A percentile compares a stretch with the other conserved stretches of the same genome.
These are phyloP conservation scores for Panicum hallii DNA, from an alignment of 202 grass and related monocot species.

Conservation along the genomic window DNA sequence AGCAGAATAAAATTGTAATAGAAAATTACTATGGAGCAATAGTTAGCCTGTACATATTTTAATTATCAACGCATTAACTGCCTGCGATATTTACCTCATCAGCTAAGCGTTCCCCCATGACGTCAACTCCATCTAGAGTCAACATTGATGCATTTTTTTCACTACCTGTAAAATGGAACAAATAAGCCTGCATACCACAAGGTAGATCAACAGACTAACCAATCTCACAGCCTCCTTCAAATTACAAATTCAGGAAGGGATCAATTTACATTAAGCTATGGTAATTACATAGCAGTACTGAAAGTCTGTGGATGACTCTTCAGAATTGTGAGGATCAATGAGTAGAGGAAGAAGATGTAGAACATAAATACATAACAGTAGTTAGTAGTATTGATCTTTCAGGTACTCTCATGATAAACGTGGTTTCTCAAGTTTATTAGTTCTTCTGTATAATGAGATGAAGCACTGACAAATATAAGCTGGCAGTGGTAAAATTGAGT, in stretches of 20 bases:
- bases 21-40: conserved; percentile 1
- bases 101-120: conserved; percentile 82
- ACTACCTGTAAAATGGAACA: conserved; percentile 69
- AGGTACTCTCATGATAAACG: not conserved
- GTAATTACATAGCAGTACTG: conserved; percentile 10
- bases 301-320: not conserved
- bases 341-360: not conserved
- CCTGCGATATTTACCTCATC: conserved; percentile 62
- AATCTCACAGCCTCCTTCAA: not conserved
- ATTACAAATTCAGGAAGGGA: conserved; percentile 29
- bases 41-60: conserved; percentile 3
- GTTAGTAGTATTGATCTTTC: not conserved
- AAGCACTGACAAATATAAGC: conserved; percentile 19
- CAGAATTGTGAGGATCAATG: not conserved
- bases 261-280: not conserved
- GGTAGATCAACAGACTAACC: not conserved
- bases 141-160: conserved; percentile 75
- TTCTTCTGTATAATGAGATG: not conserved
- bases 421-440: no score
- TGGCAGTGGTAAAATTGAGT: not conserved
- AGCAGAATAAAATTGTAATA: not conserved
- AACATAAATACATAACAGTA: not conserved
- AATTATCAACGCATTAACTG: conserved; percentile 1
- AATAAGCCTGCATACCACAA: conserved; percentile 4
- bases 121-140: conserved; percentile 78